A percentile compares a stretch with the other conserved stretches of the same genome.
Conservation (phyloP, 2,329 filamentous ascomycete genomes). For the Cercospora canescens region DNA sequence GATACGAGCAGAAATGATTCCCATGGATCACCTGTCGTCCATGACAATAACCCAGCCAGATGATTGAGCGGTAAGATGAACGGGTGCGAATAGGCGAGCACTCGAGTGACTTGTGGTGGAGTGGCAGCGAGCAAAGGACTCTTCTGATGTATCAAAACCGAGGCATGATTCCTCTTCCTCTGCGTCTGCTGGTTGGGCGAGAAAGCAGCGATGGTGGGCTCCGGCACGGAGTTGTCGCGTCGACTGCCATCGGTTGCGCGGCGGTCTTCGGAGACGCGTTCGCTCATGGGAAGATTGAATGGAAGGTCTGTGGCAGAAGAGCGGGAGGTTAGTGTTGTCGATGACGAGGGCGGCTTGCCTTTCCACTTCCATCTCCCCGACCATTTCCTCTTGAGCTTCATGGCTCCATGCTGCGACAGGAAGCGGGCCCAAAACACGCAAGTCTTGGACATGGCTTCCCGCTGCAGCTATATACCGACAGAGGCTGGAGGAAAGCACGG, state of each 20-base stretch:
- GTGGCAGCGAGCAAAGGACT: conserved; percentile 90
- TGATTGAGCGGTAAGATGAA: conserved; percentile 89
- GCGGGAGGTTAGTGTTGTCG: conserved; percentile 2
- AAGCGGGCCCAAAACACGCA: conserved; percentile 7
- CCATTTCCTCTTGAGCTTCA: conserved; percentile 13
- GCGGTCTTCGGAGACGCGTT: conserved; percentile 18
- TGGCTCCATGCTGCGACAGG: conserved; percentile 3
- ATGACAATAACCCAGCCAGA: conserved; percentile 81
- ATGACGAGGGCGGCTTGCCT: not conserved
- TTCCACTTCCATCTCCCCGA: conserved; percentile 2
- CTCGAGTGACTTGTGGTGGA: conserved; percentile 89
- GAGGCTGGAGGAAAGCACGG: conserved; percentile 3
- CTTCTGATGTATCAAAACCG: conserved; percentile 92
- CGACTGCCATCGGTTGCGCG: conserved; percentile 18
- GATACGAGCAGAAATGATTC: conserved; percentile 90
- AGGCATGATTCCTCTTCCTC: conserved; percentile 22
- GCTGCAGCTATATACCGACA: not conserved
- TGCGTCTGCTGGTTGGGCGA: conserved; percentile 73
- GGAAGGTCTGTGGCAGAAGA: conserved; percentile 22
- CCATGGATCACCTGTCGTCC: conserved; percentile 93
- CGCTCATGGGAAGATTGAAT: conserved; percentile 27
- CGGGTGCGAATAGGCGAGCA: conserved; percentile 92
- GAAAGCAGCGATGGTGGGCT: conserved; percentile 84
- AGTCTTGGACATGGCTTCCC: conserved; percentile 1
- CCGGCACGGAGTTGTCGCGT: conserved; percentile 26